A percentile compares a stretch with the other conserved stretches of the same genome.
Conservation (phyloP, 2,329 filamentous ascomycete species). For the Phyllachora maydis region DNA sequence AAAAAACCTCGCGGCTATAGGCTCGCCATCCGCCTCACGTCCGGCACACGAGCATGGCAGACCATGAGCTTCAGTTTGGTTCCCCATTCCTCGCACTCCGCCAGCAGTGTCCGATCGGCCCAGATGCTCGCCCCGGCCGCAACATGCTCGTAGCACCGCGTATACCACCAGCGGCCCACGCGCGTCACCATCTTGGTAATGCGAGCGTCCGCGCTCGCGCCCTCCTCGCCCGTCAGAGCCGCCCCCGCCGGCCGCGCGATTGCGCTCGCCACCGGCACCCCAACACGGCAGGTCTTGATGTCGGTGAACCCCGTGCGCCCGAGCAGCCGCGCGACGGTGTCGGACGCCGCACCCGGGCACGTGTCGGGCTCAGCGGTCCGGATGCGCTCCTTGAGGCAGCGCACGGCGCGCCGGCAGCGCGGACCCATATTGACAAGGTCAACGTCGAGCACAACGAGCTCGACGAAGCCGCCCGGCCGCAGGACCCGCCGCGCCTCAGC, state of each 20-base stretch:
- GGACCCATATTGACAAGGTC: conserved; percentile 71
- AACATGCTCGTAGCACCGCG: conserved; percentile 66
- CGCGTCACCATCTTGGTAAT: conserved; percentile 85
- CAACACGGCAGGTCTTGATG: conserved; percentile 57
- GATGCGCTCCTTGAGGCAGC: conserved; percentile 51
- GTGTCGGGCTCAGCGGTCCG: conserved; percentile 36
- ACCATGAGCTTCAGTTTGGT: conserved; percentile 84
- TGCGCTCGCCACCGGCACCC: conserved; percentile 47
- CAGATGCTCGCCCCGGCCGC: conserved; percentile 49
- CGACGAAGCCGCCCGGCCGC: conserved; percentile 60
- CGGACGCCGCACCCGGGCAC: conserved; percentile 37
- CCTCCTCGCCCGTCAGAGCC: conserved; percentile 53
- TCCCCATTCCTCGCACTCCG: conserved; percentile 70
- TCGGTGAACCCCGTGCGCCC: conserved; percentile 49
- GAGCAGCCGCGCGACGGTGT: conserved; percentile 43
- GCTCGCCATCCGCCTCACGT: conserved; percentile 22
- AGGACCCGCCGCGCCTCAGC: conserved; percentile 60
- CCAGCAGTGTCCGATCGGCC: conserved; percentile 51
- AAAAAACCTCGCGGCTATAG: conserved; percentile 22
- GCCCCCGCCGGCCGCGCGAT: conserved; percentile 19
- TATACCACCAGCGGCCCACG: conserved; percentile 94
- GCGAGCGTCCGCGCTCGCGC: conserved; percentile 54
- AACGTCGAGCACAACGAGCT: conserved; percentile 57
- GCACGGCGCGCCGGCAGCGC: conserved; percentile 44
- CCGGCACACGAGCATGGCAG: conserved; percentile 72